phyloP scores from a whole-genome alignment of 129 eudicot species.

The Deinandra increscens region DNA sequence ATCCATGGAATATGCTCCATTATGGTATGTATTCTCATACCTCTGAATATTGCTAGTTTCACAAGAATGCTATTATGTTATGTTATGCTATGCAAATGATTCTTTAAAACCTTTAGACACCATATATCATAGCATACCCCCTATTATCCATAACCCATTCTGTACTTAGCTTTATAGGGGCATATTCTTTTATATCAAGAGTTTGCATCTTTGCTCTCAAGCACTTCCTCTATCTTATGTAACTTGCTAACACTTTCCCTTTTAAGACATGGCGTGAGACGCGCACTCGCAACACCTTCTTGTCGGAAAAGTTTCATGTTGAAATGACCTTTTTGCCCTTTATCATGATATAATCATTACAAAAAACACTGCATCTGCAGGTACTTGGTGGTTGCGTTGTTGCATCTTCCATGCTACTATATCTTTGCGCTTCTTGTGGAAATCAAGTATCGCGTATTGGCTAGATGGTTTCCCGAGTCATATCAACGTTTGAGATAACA shows the following conservation, averaged over 20 bases:
- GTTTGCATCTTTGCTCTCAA: neutral
- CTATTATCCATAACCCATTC: neutral
- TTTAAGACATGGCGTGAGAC: neutral
- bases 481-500: slow-evolving; percentile 39
- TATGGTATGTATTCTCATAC: slow-evolving; percentile 55
- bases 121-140: neutral
- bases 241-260: neutral
- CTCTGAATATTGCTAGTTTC: neutral
- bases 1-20: slow-evolving; percentile 54
- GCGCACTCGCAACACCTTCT: neutral
- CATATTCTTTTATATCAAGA: neutral
- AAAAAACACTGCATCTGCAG: slow-evolving; percentile 15
- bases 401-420: slow-evolving; percentile 76
- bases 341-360: neutral
- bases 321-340: neutral
- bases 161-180: neutral
- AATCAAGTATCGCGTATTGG: slow-evolving; percentile 44
- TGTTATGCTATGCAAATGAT: neutral
- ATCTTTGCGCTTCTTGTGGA: slow-evolving; percentile 47
- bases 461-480: slow-evolving; percentile 67
- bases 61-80: neutral
- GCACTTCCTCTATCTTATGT: neutral
- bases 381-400: slow-evolving; percentile 51
- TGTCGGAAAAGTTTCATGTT: neutral
- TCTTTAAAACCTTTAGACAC: neutral